These are phyloP conservation scores for Termitomyces sp. DNA, from an alignment of 768 basidiomycete species.

Conservation along the genomic window DNA sequence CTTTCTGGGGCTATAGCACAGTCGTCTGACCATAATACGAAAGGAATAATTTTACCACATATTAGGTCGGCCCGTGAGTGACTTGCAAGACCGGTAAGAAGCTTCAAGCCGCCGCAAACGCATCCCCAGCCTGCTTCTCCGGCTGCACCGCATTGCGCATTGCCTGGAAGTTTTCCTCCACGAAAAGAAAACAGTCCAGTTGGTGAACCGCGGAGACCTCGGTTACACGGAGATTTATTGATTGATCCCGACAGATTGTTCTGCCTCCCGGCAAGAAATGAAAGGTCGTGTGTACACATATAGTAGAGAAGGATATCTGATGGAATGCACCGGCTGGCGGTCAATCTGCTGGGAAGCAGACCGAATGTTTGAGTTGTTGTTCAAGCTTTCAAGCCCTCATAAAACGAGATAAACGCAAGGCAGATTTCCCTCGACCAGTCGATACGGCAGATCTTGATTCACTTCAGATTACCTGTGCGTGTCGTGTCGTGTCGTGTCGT, in stretches of 20 bases:
- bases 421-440: not conserved
- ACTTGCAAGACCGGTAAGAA: not conserved
- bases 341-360: not conserved
- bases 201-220: conserved; percentile 17
- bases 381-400: not conserved
- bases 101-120: conserved; percentile 1
- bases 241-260: not conserved
- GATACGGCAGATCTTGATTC: not conserved
- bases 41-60: no score
- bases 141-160: conserved; percentile 7
- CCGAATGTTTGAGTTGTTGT: not conserved
- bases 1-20: no score
- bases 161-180: not conserved
- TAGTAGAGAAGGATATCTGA: not conserved
- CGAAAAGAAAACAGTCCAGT: not conserved
- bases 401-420: no score
- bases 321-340: not conserved
- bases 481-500: not conserved
- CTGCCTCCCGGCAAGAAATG: not conserved
- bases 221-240: conserved; percentile 6
- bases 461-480: not conserved
- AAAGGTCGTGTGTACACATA: not conserved
- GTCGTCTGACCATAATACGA: no score
- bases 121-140: conserved; percentile 11
- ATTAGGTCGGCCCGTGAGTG: no score